Conservation (phyloP, 2,329 filamentous ascomycete genomes). For the Didymella keratinophila region DNA sequence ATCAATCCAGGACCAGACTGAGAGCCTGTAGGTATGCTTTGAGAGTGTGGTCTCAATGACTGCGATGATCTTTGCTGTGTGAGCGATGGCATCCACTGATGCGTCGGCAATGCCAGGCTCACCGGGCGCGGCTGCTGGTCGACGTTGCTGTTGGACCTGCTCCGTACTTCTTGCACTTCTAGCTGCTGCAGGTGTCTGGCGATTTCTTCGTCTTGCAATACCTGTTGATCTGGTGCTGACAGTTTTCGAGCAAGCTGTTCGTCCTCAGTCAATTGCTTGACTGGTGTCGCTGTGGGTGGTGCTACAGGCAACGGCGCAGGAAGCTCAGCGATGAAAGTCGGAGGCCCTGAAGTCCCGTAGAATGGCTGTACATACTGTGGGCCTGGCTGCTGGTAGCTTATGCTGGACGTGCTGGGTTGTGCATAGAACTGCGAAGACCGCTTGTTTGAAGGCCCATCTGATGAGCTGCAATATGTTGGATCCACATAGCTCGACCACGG, state of each 20-base stretch:
- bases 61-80: constrained; percentile 18
- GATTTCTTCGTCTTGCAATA: constrained; percentile 42
- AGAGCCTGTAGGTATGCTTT: constrained; percentile 4
- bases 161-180: constrained; percentile 37
- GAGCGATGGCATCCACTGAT: constrained; percentile 20
- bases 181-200: constrained; percentile 40
- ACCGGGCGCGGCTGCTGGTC: constrained; percentile 25
- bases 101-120: constrained; percentile 22
- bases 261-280: constrained; percentile 43
- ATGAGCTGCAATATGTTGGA: constrained; percentile 23
- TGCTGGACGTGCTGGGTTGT: constrained; percentile 9
- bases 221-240: constrained; percentile 38
- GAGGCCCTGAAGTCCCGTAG: constrained; percentile 24
- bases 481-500: constrained; percentile 18
- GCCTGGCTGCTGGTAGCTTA: constrained; percentile 6
- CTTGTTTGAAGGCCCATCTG: constrained; percentile 15
- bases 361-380: constrained; percentile 31
- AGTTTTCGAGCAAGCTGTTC: constrained; percentile 41
- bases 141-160: constrained; percentile 32
- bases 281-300: constrained; percentile 36
- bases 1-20: constrained; percentile 17
- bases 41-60: constrained; percentile 19
- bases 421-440: constrained; percentile 20
- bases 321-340: constrained; percentile 38
- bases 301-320: constrained; percentile 38